phyloP scores from a whole-genome alignment of 225 moss, liverwort and hornwort genomes.

The Asterella californica region DNA sequence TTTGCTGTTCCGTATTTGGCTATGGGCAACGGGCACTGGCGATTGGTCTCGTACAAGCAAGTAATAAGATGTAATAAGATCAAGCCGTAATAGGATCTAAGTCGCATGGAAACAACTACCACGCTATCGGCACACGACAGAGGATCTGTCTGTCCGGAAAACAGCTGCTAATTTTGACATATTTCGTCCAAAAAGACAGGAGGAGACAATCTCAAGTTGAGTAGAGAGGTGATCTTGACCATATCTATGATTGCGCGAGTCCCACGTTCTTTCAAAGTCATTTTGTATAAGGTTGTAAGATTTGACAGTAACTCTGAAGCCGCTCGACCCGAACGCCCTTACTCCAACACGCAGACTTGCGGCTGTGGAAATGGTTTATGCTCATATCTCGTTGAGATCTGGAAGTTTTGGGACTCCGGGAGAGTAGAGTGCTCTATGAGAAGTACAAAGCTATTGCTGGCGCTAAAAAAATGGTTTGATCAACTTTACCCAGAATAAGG shows the following conservation, averaged over 20 bases:
- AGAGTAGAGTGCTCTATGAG: neutral
- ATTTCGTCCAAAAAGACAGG: neutral
- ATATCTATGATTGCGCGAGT: neutral
- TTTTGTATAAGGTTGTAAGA: neutral
- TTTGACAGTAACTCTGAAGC: neutral
- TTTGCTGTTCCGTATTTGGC: neutral
- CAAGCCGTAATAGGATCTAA: neutral
- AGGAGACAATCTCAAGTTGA: neutral
- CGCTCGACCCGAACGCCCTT: neutral
- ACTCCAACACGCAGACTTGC: neutral
- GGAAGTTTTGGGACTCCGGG: neutral
- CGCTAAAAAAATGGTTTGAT: constrained; percentile 14
- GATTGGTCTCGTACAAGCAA: neutral
- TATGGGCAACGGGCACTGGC: neutral
- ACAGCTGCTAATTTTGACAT: neutral
- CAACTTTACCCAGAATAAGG: constrained; percentile 18
- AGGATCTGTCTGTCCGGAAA: neutral
- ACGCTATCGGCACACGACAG: neutral
- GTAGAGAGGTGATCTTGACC: neutral
- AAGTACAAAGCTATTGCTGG: neutral
- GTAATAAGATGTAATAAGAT: no score
- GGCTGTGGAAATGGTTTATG: neutral
- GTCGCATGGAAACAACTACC: neutral
- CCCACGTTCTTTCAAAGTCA: neutral
- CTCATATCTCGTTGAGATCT: neutral